Percentiles rank a stretch among this genome's conserved stretches.
phyloP scores from a whole-genome alignment of 768 basidiomycete species.

The Roridomyces roridus region DNA sequence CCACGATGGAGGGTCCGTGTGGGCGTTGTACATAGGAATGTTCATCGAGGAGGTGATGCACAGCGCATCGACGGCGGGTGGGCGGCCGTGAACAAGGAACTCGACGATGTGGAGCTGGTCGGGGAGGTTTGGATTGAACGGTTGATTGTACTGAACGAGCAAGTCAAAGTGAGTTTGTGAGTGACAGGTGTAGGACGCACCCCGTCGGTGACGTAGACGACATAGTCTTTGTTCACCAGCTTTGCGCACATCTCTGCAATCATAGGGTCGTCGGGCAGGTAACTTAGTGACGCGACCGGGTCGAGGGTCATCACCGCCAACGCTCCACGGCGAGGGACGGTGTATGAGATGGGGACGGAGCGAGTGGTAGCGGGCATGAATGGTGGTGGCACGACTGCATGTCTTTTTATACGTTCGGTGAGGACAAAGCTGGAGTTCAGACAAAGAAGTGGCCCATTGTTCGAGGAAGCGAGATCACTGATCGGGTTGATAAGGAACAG shows the following conservation, averaged over 20 bases:
- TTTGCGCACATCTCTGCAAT: neutral
- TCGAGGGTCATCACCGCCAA: constrained; percentile 4
- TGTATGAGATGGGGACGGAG: neutral
- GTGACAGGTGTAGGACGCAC: no score
- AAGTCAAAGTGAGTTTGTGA: no score
- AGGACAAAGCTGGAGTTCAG: no score
- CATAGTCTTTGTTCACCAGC: neutral
- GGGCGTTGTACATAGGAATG: neutral
- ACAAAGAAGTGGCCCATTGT: no score
- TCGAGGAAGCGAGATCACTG: no score
- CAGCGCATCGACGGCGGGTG: neutral
- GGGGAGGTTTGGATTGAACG: neutral
- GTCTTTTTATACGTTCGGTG: no score
- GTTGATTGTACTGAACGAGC: neutral
- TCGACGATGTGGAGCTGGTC: constrained; percentile 3
- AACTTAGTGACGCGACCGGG: neutral
- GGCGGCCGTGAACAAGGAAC: constrained; percentile 1
- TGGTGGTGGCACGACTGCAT: no score
- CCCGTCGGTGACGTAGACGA: neutral
- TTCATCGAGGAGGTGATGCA: constrained; percentile 2
- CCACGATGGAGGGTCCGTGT: no score
- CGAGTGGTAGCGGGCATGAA: no score
- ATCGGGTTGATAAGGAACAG: no score
- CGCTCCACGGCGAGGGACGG: constrained; percentile 3
- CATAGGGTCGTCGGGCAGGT: neutral